Conservation (phyloP, 1,284 basidiomycete species). For the Ustilago xerochloae region DNA sequence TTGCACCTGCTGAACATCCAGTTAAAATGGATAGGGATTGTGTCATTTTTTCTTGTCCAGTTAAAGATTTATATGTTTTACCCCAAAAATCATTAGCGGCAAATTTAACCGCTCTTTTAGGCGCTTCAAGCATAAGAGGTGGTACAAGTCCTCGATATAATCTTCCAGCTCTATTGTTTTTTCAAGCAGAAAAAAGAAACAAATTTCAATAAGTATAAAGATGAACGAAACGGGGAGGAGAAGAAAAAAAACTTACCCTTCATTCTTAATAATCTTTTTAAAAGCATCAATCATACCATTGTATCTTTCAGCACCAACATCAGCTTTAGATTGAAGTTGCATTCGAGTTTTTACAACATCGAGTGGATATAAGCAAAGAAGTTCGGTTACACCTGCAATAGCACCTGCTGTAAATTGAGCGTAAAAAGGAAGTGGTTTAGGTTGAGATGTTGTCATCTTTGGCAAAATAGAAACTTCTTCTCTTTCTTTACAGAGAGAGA, state of each 20-base stretch:
- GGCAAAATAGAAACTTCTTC: too few species aligned
- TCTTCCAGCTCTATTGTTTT: slow-evolving; percentile 72
- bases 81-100: slow-evolving; percentile 93
- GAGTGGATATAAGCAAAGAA: slow-evolving; percentile 90
- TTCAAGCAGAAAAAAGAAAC: neutral
- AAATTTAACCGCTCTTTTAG: slow-evolving; percentile 96
- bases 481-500: neutral
- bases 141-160: slow-evolving; percentile 94
- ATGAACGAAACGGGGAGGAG: neutral
- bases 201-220: neutral
- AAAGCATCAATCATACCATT: slow-evolving; percentile 83
- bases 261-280: slow-evolving; percentile 79
- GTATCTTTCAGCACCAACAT: slow-evolving; percentile 70
- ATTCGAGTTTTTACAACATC: slow-evolving; percentile 88
- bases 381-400: slow-evolving; percentile 84
- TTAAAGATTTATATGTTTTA: slow-evolving; percentile 66
- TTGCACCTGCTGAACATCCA: slow-evolving; percentile 92
- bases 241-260: slow-evolving; percentile 77
- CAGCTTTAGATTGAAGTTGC: slow-evolving; percentile 86
- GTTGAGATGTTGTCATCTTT: slow-evolving; percentile 31
- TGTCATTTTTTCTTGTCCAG: slow-evolving; percentile 85
- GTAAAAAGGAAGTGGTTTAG: slow-evolving; percentile 76
- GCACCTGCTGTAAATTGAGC: slow-evolving; percentile 91
- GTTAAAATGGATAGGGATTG: slow-evolving; percentile 87
- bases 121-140: slow-evolving; percentile 93